Percentiles rank a stretch among this genome's conserved stretches.
Conservation (phyloP, 169 alveolate species). For the Eimeria falciformis region DNA sequence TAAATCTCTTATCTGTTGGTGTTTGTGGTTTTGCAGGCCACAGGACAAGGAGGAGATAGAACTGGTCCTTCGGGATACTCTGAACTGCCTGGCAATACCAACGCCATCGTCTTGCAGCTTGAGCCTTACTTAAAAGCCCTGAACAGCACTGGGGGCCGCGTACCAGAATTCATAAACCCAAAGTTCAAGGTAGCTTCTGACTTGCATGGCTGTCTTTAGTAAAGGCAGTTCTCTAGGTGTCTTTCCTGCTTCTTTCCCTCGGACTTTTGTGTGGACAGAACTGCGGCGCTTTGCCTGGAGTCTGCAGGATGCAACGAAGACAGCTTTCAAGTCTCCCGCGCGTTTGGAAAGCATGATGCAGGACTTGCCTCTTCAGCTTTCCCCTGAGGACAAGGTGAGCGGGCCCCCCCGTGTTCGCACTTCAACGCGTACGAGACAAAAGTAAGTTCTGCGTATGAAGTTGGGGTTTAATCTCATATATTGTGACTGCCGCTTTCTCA, state of each 20-base stretch:
- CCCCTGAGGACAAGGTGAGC: slow-evolving; percentile 57
- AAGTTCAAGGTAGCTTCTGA: slow-evolving; percentile 86
- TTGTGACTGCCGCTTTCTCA: neutral
- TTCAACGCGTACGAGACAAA: neutral
- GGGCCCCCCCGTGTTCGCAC: neutral
- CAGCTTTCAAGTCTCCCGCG: slow-evolving; percentile 94
- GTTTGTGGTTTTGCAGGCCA: slow-evolving; percentile 75
- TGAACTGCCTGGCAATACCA: slow-evolving; percentile 94
- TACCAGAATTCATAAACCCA: slow-evolving; percentile 96
- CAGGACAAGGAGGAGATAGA: slow-evolving; percentile 83
- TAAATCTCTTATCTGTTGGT: neutral
- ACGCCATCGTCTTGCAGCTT: slow-evolving; percentile 88
- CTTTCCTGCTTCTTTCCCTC: neutral
- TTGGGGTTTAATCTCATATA: neutral
- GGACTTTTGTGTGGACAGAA: neutral
- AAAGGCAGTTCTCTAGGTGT: neutral
- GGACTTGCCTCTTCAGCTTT: slow-evolving; percentile 83
- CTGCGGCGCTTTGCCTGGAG: neutral
- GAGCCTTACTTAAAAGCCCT: slow-evolving; percentile 86
- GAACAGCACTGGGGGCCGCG: slow-evolving; percentile 91
- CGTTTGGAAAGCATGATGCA: slow-evolving; percentile 97
- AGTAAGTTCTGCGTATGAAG: neutral
- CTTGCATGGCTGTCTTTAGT: neutral
- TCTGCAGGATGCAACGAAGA: slow-evolving; percentile 87
- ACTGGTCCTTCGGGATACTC: slow-evolving; percentile 85